Evolutionary conservation across 345 rosid species (phyloP), one percentile per base, ranked within the genome.

Genomic region (Rhodamnia argentea): DNA sequence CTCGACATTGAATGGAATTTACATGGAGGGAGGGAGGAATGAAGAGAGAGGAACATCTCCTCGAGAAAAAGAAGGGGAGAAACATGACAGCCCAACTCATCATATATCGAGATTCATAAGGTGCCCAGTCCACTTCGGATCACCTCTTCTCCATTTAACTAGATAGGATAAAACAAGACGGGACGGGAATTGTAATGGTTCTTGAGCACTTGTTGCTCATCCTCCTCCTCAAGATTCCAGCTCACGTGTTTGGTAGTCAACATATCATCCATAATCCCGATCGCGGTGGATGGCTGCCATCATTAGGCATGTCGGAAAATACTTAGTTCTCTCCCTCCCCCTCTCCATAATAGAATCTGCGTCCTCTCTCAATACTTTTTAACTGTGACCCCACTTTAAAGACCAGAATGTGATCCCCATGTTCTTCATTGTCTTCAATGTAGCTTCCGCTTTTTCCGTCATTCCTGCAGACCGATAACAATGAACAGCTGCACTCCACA

Each of bases 401-500:
- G 57, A 62, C 85, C 51, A 86, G 86, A 90, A 90, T 53, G 88
- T 84, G 53, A 91, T 88, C 57, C 87, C 83, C 57, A 83, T 53
- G 58, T 75, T 74, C 14, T 83, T 88, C 91, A 92, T 91, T 24
- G 87, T 89, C 50, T 87, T 87, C 86, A 87, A 76, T 53, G 91
- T 84, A 59, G 37, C 85, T 87, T 88, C 89, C 44, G 90, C 93
- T 86, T 90, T 85, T 47, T 27, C 83, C 84, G 87, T 87, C 91
- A 88, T 92, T 85, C 95, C 93, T 2, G 85, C 88, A 83, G 86
- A 87, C 86, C 85, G 93, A 88, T 93, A 94, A 50, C 95, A 88
- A 90, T 93, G 93, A 75, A 95, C 88, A 16, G 93, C 95, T 32
- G 91, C 90, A 64, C 93, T 93, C 89, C 90, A 89, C 51, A 93